Evolutionary conservation across 2,329 filamentous ascomycete genomes (phyloP).

Genomic region (Alternaria burnsii): DNA sequence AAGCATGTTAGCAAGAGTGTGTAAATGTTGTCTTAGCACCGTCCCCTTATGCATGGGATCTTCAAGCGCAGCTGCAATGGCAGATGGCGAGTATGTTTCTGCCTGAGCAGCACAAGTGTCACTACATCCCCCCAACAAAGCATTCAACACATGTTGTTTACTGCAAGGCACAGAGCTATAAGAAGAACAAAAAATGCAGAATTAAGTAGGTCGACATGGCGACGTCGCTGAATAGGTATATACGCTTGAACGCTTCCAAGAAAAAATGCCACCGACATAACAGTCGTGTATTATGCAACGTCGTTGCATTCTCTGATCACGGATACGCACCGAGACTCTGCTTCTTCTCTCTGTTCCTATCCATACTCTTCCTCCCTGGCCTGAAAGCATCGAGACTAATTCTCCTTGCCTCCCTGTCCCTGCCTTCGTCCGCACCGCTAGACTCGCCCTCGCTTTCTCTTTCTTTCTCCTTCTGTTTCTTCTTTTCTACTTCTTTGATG

Average conservation of each 20-base stretch:
- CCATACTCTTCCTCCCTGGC: background rate
- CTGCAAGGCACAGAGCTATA: background rate
- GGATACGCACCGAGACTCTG: constrained; percentile 1
- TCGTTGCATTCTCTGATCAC: background rate
- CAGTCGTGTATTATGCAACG: background rate
- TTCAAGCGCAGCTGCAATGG: too few relatives aligned
- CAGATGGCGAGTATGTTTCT: background rate
- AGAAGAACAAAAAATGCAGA: background rate
- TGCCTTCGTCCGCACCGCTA: constrained; percentile 14
- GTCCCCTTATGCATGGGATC: too few relatives aligned
- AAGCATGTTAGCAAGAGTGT: background rate
- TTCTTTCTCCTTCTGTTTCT: constrained; percentile 52
- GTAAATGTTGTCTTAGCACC: background rate
- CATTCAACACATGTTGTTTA: background rate
- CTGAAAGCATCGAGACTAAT: constrained; percentile 29
- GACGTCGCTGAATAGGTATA: background rate
- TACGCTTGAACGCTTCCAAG: constrained; percentile 26
- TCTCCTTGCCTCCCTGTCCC: constrained; percentile 28
- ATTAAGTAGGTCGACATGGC: constrained; percentile 10
- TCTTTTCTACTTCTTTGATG: constrained; percentile 65
- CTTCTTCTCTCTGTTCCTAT: background rate
- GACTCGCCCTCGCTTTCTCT: constrained; percentile 34
- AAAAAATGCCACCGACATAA: background rate
- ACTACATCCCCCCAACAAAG: background rate
- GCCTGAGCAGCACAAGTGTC: background rate